Evolutionary conservation across 495 filamentous ascomycete genomes (phyloP), one percentile per base, ranked within the genome.

Genomic region (Glonium stellatum): DNA sequence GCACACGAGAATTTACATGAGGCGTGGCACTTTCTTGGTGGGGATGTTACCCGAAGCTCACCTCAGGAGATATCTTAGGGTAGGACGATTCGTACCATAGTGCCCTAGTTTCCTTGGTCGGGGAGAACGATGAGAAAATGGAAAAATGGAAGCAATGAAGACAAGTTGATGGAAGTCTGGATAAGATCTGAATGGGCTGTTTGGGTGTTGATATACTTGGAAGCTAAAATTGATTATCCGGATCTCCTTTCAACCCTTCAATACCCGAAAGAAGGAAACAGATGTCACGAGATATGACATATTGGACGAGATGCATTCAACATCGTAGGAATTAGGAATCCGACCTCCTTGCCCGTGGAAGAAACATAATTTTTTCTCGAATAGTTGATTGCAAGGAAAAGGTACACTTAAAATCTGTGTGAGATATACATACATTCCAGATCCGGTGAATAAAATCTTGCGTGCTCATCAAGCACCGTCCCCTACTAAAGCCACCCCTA

Each of bases 401-500:
- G 25, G 19, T 15, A 51, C 21, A 8, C 48, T 8, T 25, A 10
- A 23, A 23, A 15, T 15, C 48, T 51, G 48, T 31, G 48, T 25
- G 18, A 51, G 23, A 51, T 57, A 46, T 25, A 46, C 23, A 18
- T 31, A 57, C 25, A 54, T 41, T 42, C 23, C 41, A 47, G 36
- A 37, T 1, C n/a, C 9, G 6, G 8, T 47, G 34, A 19, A n/a
- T 37, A 12, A 37, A 37, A 18, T 13, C n/a, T 36, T 9, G 13
- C n/a, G 27, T 10, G 35, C 35, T 34, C 31, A 35, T 23, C 56
- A 59, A 54, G 6, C 18, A 42, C 46, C n/a, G 0, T 3, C 18
- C 8, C 44, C 44, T 15, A 15, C 12, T 34, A 22, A 21, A 51
- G 48, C 21, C 25, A 49, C 58, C 35, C 0, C 57, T 67, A 67